phyloP scores from a whole-genome alignment of 495 filamentous ascomycete genomes.

The Platismatia glauca region DNA sequence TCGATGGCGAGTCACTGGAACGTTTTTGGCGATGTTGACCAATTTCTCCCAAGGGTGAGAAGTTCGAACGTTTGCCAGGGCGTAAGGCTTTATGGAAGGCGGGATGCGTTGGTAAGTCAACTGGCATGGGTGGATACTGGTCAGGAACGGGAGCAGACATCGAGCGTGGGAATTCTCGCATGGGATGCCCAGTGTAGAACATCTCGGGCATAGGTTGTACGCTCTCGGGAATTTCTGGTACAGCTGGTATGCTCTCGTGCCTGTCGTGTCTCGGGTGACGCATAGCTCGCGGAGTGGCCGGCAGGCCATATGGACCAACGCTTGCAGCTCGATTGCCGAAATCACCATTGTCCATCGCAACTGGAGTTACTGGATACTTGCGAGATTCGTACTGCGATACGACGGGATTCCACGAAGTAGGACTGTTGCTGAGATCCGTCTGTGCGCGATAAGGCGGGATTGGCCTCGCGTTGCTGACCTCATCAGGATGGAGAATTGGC shows the following conservation, averaged over 20 bases:
- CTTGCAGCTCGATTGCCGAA: conserved; percentile 18
- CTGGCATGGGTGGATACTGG: conserved; percentile 36
- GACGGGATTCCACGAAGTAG: conserved; percentile 23
- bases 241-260: conserved; percentile 49
- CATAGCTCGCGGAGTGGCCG: conserved; percentile 81
- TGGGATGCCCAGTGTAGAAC: conserved; percentile 52
- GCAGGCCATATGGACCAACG: conserved; percentile 52
- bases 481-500: conserved; percentile 69
- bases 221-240: conserved; percentile 56
- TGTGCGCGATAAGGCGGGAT: conserved; percentile 25
- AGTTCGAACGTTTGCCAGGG: conserved; percentile 28
- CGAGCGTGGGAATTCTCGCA: conserved; percentile 49
- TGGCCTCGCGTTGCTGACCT: conserved; percentile 34
- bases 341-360: conserved; percentile 15
- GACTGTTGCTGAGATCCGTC: conserved; percentile 31
- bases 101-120: conserved; percentile 46
- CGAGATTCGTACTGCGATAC: conserved; percentile 15
- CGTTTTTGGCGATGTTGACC: conserved; percentile 34
- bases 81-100: conserved; percentile 48
- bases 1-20: conserved; percentile 26
- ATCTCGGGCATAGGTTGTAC: conserved; percentile 48
- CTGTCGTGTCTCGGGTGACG: conserved; percentile 62
- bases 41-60: conserved; percentile 28
- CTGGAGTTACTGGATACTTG: conserved; percentile 13
- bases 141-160: conserved; percentile 68